Evolutionary conservation across 2,329 filamentous ascomycete species (phyloP), one percentile per base, ranked within the genome.

Genomic region (Beauveria bassiana): DNA sequence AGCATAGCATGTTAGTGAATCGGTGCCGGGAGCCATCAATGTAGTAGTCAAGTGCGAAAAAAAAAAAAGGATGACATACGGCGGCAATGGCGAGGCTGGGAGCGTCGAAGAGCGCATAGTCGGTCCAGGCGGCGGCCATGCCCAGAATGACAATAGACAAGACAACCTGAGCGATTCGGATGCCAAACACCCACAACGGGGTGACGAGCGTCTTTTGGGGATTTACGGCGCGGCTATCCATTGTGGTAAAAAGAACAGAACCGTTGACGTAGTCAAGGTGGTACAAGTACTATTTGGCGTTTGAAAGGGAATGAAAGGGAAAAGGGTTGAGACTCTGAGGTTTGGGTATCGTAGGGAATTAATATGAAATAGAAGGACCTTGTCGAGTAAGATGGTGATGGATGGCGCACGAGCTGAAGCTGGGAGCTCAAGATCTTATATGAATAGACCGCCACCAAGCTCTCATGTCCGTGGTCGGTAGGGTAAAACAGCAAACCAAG

Each of bases 121-220:
- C 52, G 46, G 52, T 38, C 51, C 62, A 60, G n/a, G 58, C 53
- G 1, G 68, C 79, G 3, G 77, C 70, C 45, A 79, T 67, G n/a
- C 66, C 78, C n/a, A 81, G 67, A 28, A 79, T 70, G 26, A 79
- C 65, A 43, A 81, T 40, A 2, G 77, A 72, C 16, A 81, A 10
- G 31, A 81, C 55, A 55, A 78, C 66, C 63, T 80, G 78, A 45
- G 74, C 64, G 18, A 72, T 70, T 10, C 78, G 76, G 26, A 78
- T 54, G 20, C 72, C 70, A 28, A 75, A 67, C n/a, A 81, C 66
- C 78, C 78, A 80, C 20, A 68, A 59, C 9, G 79, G 78, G 26
- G 47, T 58, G 53, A 46, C 49, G 14, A 61, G 51, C 8, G 59
- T 61, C 24, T 77, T 74, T 40, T 69, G 65, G 61, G 80, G 74